Base-by-base conservation (phyloP, 1,284 basidiomycete species). In the Pholiota adiposa region DNA sequence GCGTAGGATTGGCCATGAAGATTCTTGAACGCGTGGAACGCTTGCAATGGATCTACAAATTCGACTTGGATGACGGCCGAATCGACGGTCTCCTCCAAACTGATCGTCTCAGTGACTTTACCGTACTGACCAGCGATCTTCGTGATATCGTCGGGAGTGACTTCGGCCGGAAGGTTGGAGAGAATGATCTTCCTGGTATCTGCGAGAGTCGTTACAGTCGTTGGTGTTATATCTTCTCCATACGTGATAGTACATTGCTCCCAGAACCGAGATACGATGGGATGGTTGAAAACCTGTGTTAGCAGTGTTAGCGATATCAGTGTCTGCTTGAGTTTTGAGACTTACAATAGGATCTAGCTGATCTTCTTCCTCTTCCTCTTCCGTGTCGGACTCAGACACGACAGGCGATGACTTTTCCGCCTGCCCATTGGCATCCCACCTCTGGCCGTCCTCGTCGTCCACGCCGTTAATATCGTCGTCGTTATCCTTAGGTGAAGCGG, bases 171-270 rank as follows among this genome's bases (percentile, higher is more conserved):
- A 31, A 80, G 64, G 51, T 79, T 77, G 16, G 73, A 75, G 8
- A 83, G 62, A 23, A 76, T 52, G 27, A 80, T 57, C 19, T 66
- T 62, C 11, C 57, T 56, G 0, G 79, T 78, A 49, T 84, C 80
- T 19, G 78, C 79, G 1, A 75, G 65, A 1, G 81, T 79, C 19
- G 66, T 66, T 27, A 83, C 65, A 11, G 72, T 48, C 21, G 69
- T 62, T 3, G 79, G 73, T 18, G 64, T 61, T 23, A 73, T 73
- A 44, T 76, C 72, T 29, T 72, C 57, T 7, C 76, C 76, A 63
- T 80, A 81, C 1, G 60, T 60, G 21, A 83, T 72, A 29, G 65
- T 67, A 55, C 79, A 79, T 51, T 71, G 70, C 67, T 75, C 75
- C 43, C 79, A 56, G 19, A 63, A 60, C 14, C 69, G 71, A 55